Evolutionary conservation across 2,329 filamentous ascomycete species (phyloP).

Genomic region (Calonectria pauciramosa): DNA sequence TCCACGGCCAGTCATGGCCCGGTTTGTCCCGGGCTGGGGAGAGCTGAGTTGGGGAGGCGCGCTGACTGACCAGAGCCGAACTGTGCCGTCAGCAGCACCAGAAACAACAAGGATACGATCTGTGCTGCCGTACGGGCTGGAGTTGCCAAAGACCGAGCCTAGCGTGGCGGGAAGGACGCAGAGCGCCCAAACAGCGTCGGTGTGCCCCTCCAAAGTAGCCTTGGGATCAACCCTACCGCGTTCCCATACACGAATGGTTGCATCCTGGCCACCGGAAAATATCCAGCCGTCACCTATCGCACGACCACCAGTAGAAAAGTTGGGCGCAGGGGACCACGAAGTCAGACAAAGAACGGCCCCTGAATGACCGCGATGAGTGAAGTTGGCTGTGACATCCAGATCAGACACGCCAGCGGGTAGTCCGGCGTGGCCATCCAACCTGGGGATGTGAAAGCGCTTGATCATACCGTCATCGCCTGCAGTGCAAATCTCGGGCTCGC

Average conservation of each 20-base stretch:
- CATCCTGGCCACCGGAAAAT: slow-evolving; percentile 96
- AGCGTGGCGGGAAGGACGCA: slow-evolving; percentile 91
- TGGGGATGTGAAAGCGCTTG: slow-evolving; percentile 96
- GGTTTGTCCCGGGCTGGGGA: slow-evolving; percentile 76
- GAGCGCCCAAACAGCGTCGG: slow-evolving; percentile 95
- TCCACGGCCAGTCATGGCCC: slow-evolving; percentile 70
- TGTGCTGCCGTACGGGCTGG: slow-evolving; percentile 80
- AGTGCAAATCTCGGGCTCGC: slow-evolving; percentile 97
- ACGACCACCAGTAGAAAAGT: slow-evolving; percentile 89
- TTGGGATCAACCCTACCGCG: slow-evolving; percentile 94
- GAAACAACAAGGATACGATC: slow-evolving; percentile 93
- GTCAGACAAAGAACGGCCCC: slow-evolving; percentile 90
- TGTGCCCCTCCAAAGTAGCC: slow-evolving; percentile 93
- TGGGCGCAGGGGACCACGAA: slow-evolving; percentile 88
- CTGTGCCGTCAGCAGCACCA: slow-evolving; percentile 89
- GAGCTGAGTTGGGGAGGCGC: slow-evolving; percentile 89
- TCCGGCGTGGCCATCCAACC: slow-evolving; percentile 72
- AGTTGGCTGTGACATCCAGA: slow-evolving; percentile 92
- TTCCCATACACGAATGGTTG: slow-evolving; percentile 95
- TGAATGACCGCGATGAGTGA: slow-evolving; percentile 94
- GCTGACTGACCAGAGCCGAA: slow-evolving; percentile 95
- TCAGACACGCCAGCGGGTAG: slow-evolving; percentile 75
- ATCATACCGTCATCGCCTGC: slow-evolving; percentile 95
- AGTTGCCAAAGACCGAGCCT: slow-evolving; percentile 83
- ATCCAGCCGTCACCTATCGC: slow-evolving; percentile 97